Base-by-base conservation (phyloP, 179 eudicot species). In the Vitellaria paradoxa region DNA sequence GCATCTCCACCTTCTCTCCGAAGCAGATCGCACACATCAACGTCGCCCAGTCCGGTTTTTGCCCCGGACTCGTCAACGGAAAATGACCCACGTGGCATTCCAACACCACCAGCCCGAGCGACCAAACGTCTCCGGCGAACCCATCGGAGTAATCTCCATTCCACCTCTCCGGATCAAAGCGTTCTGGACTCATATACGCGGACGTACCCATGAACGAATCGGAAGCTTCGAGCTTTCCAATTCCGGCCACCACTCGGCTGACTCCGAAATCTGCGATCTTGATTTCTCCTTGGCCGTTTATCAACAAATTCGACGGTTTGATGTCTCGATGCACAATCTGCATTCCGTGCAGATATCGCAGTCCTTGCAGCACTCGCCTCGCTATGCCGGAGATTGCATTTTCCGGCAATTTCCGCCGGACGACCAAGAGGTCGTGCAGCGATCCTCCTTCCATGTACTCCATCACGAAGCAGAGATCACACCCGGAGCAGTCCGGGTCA, bases 181-280 rank as follows among this genome's bases (percentile, higher is more conserved):
- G 80, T 67, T 85, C 84, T 0, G 85, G 88, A 46, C 88, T 85
- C 88, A 85, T 85, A 55, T 85, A 85, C 1, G 88, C 85, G 6
- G 62, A 76, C 26, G 88, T 85, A 1, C 88, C 86, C 49, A 55
- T 59, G 21, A 30, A 71, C 20, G 66, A 53, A 9, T 70, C 42
- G 26, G 20, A 9, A 9, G 65, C 18, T 12, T 82, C 73, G 1
- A 57, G 12, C 57, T 21, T 15, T 30, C 37, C 37, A 30, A 2
- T 2, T 20, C 55, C 75, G 1, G 14, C 65, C 12, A 71, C 68
- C n/a, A 80, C 67, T 21, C 68, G 57, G 59, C 88, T 82, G 7
- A 74, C 78, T 20, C 84, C 86, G 40, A 85, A 85, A 72, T 85
- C 88, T 0, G 86, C 82, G 61, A 85, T 82, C 52, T 85, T 85